phyloP scores from a whole-genome alignment of 768 basidiomycete species.

The Lenzites betulinus region DNA sequence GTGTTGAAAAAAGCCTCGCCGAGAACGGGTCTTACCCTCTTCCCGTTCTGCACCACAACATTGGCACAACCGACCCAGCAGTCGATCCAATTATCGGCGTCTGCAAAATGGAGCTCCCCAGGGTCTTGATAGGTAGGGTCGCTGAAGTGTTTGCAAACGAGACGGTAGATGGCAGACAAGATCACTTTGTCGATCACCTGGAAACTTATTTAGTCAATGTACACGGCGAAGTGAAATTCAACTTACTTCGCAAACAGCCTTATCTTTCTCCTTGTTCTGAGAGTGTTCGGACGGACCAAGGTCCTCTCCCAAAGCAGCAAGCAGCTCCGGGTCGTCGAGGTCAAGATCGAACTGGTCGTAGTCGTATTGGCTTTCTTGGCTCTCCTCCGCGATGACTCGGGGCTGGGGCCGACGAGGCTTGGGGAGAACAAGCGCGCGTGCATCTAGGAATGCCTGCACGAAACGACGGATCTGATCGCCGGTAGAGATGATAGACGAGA shows the following conservation, averaged over 20 bases:
- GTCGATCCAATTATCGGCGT: constrained; percentile 60
- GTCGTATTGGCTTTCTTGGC: constrained; percentile 79
- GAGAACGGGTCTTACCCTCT: constrained; percentile 35
- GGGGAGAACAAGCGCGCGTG: constrained; percentile 51
- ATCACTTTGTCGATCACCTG: constrained; percentile 54
- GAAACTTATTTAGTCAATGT: neutral
- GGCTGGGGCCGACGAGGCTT: constrained; percentile 35
- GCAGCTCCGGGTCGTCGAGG: constrained; percentile 59
- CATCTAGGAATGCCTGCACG: constrained; percentile 62
- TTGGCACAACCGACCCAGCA: constrained; percentile 76
- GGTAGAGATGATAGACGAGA: constrained; percentile 43
- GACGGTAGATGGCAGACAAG: constrained; percentile 54
- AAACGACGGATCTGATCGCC: constrained; percentile 58
- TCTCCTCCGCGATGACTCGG: constrained; percentile 38
- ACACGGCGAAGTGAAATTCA: no score
- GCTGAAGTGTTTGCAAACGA: constrained; percentile 52
- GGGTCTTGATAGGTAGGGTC: constrained; percentile 32
- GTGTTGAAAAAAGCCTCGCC: neutral
- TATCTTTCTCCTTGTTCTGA: constrained; percentile 47
- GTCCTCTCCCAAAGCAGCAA: constrained; percentile 52
- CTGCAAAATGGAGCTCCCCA: constrained; percentile 25
- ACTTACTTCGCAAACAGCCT: constrained; percentile 49
- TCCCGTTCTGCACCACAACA: constrained; percentile 55
- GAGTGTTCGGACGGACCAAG: constrained; percentile 25
- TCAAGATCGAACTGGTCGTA: constrained; percentile 63